Evolutionary conservation across 2,329 filamentous ascomycete species (phyloP), one percentile per base, ranked within the genome.

Genomic region (Chaetomium sp.): DNA sequence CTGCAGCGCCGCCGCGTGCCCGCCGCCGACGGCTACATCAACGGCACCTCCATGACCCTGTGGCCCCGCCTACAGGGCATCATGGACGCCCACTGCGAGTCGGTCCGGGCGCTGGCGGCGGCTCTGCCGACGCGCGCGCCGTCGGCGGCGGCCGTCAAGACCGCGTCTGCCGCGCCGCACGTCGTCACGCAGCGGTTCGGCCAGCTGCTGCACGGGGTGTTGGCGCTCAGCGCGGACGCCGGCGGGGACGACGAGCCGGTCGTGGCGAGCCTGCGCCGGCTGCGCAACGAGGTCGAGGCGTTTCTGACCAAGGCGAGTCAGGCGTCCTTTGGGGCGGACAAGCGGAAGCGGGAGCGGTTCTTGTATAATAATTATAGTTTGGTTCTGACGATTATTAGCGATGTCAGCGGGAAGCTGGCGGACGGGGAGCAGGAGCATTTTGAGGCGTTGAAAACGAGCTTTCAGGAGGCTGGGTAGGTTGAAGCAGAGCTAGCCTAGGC

Each of bases 301-400:
- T 95, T 97, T 70, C 77, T 99, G 66, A 85, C 86, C 6, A 92
- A 90, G 74, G 82, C 93, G 65, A 90, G 91, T 73, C 90, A 92
- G 70, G 81, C 82, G 0, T 69, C 69, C 59, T 91, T 93, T 67
- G 87, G 86, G 23, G 79, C 83, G 1, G 94, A 97, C 72, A 83
- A 86, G 68, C 86, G 92, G 74, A 96, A 96, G 79, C 84, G 90
- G 70, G 90, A 94, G 70, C 83, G 95, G 53, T 98, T 98, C 74
- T 77, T 99, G 72, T 95, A 91, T 74, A 99, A 98, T 75, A 99
- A 99, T 76, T 98, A 96, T 77, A 96, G 92, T 61, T 82, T 99
- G 68, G 86, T 99, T n/a, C 82, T 92, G 72, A 97, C 95, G 12
- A 97, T 99, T 67, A 90, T 99, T 69, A 87, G 90, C 73, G 90